Base-by-base conservation (phyloP, 352 stramenopile genomes). In the Lagenidium giganteum region DNA sequence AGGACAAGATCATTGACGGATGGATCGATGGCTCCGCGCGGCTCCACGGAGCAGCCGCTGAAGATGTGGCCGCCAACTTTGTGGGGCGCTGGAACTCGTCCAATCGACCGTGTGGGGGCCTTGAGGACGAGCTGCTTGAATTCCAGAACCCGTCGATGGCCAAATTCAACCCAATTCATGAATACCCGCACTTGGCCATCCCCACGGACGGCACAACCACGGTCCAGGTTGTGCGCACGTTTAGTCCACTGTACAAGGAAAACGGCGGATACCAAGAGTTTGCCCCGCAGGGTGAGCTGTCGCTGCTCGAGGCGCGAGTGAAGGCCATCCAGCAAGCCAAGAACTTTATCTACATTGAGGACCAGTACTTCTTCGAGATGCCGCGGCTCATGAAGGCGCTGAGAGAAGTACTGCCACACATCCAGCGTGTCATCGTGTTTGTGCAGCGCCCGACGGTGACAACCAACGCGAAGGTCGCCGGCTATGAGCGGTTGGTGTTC, bases 321-420 rank as follows among this genome's bases (percentile, higher is more conserved):
- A 81, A 87, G 50, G 74, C 70, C 28, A 78, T 85, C 45, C 51
- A 42, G 3, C 62, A 72, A 17, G 74, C 70, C 1, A 53, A 57
- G 37, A 87, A 87, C 50, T 81, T 65, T 51, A 65, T 87, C 16
- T 84, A 72, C 42, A 70, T 87, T 44, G 66, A 84, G 41, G 74
- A 87, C 36, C 68, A 87, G 54, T 84, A 87, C 55, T 87, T 87
- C 32, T 74, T 83, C 41, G 45, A 70, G 21, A 65, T 87, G 34
- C 66, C 70, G n/a, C 58, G 83, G 49, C 52, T 87, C 4, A 43
- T 81, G 44, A 54, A 74, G 0, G 68, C 62, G 18, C 61, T 87
- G 4, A 17, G 66, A 31, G 43, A 59, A 1, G 65, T 67, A 30
- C 58, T 81, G 16, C 70, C 65, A 1, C 61, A 59, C 7, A 56